Conservation (phyloP, 2,329 filamentous ascomycete genomes). For the Penicillium sp. region DNA sequence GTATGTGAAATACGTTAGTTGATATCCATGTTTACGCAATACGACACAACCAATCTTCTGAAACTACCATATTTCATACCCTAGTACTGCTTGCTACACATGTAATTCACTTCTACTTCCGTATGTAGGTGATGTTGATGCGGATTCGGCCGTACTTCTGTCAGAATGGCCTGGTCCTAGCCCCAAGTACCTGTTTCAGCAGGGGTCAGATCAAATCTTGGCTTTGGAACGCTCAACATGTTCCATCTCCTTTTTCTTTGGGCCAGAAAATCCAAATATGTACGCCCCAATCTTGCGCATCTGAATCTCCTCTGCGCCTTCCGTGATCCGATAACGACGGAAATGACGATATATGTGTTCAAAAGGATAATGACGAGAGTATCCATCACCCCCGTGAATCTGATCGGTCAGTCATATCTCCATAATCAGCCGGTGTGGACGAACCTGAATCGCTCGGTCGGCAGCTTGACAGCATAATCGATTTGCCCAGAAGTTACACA, state of each 20-base stretch:
- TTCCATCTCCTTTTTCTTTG: conserved; percentile 15
- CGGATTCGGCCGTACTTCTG: background rate
- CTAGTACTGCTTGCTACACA: too few species aligned
- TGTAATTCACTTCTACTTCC: too few species aligned
- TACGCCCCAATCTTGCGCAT: conserved; percentile 65
- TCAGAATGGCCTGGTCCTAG: background rate
- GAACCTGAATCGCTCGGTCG: conserved; percentile 60
- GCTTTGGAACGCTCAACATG: conserved; percentile 3
- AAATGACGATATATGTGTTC: conserved; percentile 68
- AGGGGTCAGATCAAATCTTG: conserved; percentile 11
- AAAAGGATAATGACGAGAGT: conserved; percentile 59
- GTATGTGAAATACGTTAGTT: too few species aligned
- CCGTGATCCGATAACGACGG: conserved; percentile 62
- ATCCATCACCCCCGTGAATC: conserved; percentile 60
- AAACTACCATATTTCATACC: background rate
- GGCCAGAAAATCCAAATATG: conserved; percentile 51
- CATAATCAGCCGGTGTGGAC: background rate
- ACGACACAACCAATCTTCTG: background rate
- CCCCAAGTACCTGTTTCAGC: background rate
- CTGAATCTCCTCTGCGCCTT: conserved; percentile 65
- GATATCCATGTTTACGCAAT: too few species aligned
- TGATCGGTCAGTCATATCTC: conserved; percentile 8
- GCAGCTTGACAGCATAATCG: conserved; percentile 60
- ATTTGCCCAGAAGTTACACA: conserved; percentile 68
- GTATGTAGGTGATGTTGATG: background rate